Conservation (phyloP, 352 stramenopile genomes). For the Phytophthora pisi region DNA sequence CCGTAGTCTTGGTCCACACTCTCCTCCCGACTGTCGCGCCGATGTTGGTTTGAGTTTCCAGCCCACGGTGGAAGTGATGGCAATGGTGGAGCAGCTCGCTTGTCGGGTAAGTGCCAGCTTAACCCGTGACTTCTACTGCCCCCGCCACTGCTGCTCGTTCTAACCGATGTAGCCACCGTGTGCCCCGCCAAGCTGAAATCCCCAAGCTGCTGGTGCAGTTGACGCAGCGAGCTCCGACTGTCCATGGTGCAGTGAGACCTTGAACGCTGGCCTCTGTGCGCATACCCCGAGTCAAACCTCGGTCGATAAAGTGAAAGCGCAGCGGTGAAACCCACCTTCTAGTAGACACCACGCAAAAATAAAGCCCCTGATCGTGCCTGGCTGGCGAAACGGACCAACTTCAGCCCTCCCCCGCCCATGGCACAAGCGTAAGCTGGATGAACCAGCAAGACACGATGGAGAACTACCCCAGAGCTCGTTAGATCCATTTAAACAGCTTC, state of each 20-base stretch:
- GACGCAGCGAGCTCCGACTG: slow-evolving; percentile 48
- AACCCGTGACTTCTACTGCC: slow-evolving; percentile 11
- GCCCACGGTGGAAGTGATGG: slow-evolving; percentile 62
- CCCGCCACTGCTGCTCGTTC: slow-evolving; percentile 7
- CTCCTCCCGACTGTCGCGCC: slow-evolving; percentile 26
- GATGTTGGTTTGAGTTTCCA: slow-evolving; percentile 3
- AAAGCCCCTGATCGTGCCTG: not conserved
- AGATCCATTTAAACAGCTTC: not conserved
- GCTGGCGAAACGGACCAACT: slow-evolving; percentile 14
- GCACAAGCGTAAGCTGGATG: not conserved
- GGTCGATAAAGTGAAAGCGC: slow-evolving; percentile 3
- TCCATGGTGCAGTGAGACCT: slow-evolving; percentile 38
- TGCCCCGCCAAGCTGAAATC: slow-evolving; percentile 16
- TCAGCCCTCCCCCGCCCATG: not conserved
- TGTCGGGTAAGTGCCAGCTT: slow-evolving; percentile 37
- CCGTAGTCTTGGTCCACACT: slow-evolving; percentile 5
- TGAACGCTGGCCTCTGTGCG: not conserved
- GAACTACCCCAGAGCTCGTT: not conserved
- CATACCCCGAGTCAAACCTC: not conserved
- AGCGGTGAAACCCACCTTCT: slow-evolving; percentile 8
- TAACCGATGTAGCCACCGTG: slow-evolving; percentile 6
- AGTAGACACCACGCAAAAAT: slow-evolving; percentile 18
- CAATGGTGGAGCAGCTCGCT: slow-evolving; percentile 39
- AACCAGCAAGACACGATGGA: not conserved
- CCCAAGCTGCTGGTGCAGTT: slow-evolving; percentile 53